Evolutionary conservation across 768 basidiomycete species (phyloP).

Genomic region (Trametes cubensis): DNA sequence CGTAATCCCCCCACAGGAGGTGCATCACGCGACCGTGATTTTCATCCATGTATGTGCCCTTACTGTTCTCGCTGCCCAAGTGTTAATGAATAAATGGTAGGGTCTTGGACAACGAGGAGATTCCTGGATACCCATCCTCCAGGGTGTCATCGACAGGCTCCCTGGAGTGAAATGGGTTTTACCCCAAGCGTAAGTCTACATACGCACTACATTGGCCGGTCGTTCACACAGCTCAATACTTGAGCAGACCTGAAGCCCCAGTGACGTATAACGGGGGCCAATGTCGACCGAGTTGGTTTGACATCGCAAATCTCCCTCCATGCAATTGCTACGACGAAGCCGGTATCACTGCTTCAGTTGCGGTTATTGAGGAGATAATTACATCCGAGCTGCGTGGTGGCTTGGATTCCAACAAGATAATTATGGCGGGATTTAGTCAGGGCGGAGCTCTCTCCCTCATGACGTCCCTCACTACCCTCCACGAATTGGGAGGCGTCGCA

Average conservation of each 20-base stretch:
- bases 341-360: slow-evolving; percentile 39
- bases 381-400: slow-evolving; percentile 42
- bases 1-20: slow-evolving; percentile 22
- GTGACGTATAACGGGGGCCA: slow-evolving; percentile 36
- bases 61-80: not conserved
- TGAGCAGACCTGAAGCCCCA: slow-evolving; percentile 33
- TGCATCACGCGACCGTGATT: slow-evolving; percentile 33
- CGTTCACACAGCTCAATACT: slow-evolving; percentile 2
- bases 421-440: slow-evolving; percentile 49
- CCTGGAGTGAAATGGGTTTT: slow-evolving; percentile 47
- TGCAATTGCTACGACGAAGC: slow-evolving; percentile 38
- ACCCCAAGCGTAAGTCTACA: slow-evolving; percentile 44
- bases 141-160: slow-evolving; percentile 39
- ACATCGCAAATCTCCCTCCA: slow-evolving; percentile 43
- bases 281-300: slow-evolving; percentile 46
- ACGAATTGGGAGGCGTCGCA: slow-evolving; percentile 47
- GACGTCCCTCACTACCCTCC: slow-evolving; percentile 42
- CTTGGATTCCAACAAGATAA: slow-evolving; percentile 39
- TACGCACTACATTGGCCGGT: not conserved
- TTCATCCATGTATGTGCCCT: slow-evolving; percentile 34
- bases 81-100: slow-evolving; percentile 29
- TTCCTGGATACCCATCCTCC: slow-evolving; percentile 40
- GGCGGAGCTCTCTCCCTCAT: slow-evolving; percentile 45
- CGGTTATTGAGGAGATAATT: slow-evolving; percentile 41
- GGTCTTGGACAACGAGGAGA: slow-evolving; percentile 44